Percentiles rank a stretch among this genome's conserved stretches.
Evolutionary conservation across 208 protist species (phyloP).

Genomic region (Leishmania amazonensis): DNA sequence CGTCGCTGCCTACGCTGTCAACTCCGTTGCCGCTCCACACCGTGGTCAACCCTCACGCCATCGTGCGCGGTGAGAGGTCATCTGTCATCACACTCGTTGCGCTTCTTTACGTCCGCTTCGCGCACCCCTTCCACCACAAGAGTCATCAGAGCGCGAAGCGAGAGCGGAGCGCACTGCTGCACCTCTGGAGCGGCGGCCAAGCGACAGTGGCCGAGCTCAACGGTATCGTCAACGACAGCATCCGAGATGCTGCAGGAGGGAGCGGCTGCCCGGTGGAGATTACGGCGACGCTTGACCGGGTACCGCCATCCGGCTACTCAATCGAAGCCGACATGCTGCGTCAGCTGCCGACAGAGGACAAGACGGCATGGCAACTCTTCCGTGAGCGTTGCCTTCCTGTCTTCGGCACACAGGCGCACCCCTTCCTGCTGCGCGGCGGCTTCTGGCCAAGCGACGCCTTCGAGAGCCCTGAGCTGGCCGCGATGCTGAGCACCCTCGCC

Average conservation of each 20-base stretch:
- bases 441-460: slow-evolving; percentile 89
- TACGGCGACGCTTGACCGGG: background rate
- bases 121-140: slow-evolving; percentile 92
- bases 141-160: slow-evolving; percentile 58
- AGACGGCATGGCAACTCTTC: slow-evolving; percentile 90
- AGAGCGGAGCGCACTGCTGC: slow-evolving; percentile 67
- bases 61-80: slow-evolving; percentile 66
- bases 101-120: slow-evolving; percentile 87
- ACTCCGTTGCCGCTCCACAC: slow-evolving; percentile 67
- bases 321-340: slow-evolving; percentile 55
- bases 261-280: background rate
- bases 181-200: slow-evolving; percentile 68
- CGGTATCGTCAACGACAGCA: background rate
- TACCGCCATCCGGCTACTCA: slow-evolving; percentile 14
- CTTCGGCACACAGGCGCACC: slow-evolving; percentile 74
- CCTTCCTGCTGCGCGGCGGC: slow-evolving; percentile 85
- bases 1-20: slow-evolving; percentile 24
- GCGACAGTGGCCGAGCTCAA: slow-evolving; percentile 18
- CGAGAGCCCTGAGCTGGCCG: slow-evolving; percentile 75
- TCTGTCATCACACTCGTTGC: slow-evolving; percentile 74
- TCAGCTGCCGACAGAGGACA: slow-evolving; percentile 80
- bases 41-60: slow-evolving; percentile 75
- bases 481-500: slow-evolving; percentile 74
- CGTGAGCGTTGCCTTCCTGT: slow-evolving; percentile 79
- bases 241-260: background rate